phyloP scores from a whole-genome alignment of 2,329 filamentous ascomycete species.

The Colletotrichum sp. region DNA sequence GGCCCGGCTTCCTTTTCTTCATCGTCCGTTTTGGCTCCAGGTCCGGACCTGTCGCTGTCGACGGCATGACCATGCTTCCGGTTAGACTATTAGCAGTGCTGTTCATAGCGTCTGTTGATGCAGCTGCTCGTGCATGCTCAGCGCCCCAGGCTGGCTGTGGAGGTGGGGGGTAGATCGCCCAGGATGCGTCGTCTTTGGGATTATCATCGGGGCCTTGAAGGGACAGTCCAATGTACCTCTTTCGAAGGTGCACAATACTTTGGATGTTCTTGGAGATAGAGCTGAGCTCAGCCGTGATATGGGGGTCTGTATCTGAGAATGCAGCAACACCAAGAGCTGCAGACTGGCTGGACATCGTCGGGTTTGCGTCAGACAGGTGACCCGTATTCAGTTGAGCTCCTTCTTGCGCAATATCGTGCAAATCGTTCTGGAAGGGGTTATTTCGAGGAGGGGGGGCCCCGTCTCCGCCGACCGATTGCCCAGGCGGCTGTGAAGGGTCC shows the following conservation, averaged over 20 bases:
- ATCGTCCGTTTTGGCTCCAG: slow-evolving; percentile 49
- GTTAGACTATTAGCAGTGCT: slow-evolving; percentile 49
- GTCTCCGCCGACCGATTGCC: neutral
- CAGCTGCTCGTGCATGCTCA: slow-evolving; percentile 26
- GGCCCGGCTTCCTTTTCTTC: slow-evolving; percentile 81
- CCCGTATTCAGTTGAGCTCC: neutral
- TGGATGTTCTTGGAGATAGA: slow-evolving; percentile 91
- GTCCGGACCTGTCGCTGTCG: slow-evolving; percentile 24
- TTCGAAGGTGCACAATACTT: slow-evolving; percentile 83
- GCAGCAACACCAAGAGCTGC: slow-evolving; percentile 70
- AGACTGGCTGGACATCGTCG: slow-evolving; percentile 34
- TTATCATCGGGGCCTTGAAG: slow-evolving; percentile 84
- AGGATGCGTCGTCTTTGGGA: slow-evolving; percentile 81
- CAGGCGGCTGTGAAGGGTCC: neutral
- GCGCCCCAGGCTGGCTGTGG: slow-evolving; percentile 84
- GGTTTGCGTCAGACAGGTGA: neutral
- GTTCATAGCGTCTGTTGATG: slow-evolving; percentile 34
- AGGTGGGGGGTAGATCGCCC: slow-evolving; percentile 90
- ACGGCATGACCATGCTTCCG: slow-evolving; percentile 48
- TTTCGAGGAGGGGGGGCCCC: neutral
- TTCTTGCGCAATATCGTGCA: neutral
- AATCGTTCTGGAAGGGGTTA: neutral
- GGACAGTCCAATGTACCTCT: slow-evolving; percentile 88
- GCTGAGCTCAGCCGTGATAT: slow-evolving; percentile 82
- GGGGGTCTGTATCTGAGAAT: slow-evolving; percentile 74